A percentile compares a stretch with the other conserved stretches of the same genome.
Conservation (phyloP, 2,329 filamentous ascomycete genomes). For the Sporothrix humicola region DNA sequence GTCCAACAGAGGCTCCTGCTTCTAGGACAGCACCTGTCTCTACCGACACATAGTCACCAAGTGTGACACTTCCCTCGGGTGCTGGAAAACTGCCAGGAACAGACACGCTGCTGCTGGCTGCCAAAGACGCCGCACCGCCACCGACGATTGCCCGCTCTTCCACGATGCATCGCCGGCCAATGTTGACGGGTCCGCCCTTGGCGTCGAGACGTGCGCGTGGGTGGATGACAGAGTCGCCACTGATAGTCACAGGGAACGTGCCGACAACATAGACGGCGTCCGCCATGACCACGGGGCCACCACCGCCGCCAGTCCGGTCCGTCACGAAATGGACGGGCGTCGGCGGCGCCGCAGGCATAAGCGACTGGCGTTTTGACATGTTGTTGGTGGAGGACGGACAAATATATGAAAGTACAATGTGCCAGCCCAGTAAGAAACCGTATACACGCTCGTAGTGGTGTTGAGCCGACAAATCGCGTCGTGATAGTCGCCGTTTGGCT, state of each 20-base stretch:
- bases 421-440: background rate
- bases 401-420: too few relatives aligned
- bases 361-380: conserved; percentile 61
- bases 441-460: background rate
- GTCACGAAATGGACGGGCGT: conserved; percentile 63
- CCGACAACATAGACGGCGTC: conserved; percentile 70
- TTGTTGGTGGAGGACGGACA: background rate
- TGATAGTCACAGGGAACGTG: conserved; percentile 77
- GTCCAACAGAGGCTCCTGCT: conserved; percentile 64
- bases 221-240: conserved; percentile 80
- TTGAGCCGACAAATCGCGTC: background rate
- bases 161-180: conserved; percentile 82
- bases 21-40: conserved; percentile 67
- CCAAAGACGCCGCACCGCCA: conserved; percentile 41
- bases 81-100: conserved; percentile 17
- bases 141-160: conserved; percentile 70
- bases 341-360: conserved; percentile 57
- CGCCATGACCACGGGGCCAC: conserved; percentile 61
- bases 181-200: conserved; percentile 75
- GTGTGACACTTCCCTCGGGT: conserved; percentile 56
- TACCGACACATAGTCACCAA: conserved; percentile 66
- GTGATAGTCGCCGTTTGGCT: background rate
- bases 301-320: conserved; percentile 25
- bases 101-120: conserved; percentile 39
- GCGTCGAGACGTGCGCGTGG: conserved; percentile 82